Evolutionary conservation across 169 alveolate species (phyloP).

Genomic region (Plasmodium fragile): DNA sequence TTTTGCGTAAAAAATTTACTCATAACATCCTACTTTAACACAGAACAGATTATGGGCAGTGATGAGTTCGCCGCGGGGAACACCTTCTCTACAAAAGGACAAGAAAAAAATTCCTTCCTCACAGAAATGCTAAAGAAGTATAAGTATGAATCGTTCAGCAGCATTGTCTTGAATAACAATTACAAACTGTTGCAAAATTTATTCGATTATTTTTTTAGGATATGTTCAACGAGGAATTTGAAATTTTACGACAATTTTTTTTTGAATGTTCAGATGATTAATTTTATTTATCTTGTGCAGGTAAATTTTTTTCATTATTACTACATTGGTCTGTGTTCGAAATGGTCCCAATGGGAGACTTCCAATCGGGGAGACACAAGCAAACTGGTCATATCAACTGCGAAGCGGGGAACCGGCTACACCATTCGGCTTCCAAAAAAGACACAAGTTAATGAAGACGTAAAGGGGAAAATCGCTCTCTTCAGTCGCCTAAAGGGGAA

Average conservation of each 20-base stretch:
- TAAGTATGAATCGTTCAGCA: slow-evolving; percentile 19
- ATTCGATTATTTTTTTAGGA: slow-evolving; percentile 58
- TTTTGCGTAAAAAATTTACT: slow-evolving; percentile 46
- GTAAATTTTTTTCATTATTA: slow-evolving; percentile 51
- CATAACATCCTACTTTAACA: slow-evolving; percentile 34
- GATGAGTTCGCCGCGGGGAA: slow-evolving; percentile 32
- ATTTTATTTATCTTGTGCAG: slow-evolving; percentile 43
- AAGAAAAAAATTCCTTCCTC: slow-evolving; percentile 30
- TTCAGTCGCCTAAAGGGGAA: neutral
- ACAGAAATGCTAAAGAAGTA: slow-evolving; percentile 3
- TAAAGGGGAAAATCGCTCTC: neutral
- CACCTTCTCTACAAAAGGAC: neutral
- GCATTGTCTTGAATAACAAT: slow-evolving; percentile 23
- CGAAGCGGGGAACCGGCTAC: neutral
- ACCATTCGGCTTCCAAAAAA: neutral
- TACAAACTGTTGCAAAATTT: slow-evolving; percentile 51
- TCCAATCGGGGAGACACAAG: neutral
- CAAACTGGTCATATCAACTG: neutral
- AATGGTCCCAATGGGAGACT: neutral
- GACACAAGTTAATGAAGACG: neutral
- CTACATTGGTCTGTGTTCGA: slow-evolving; percentile 16
- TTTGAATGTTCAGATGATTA: slow-evolving; percentile 58
- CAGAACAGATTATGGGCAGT: slow-evolving; percentile 20
- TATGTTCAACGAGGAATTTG: slow-evolving; percentile 22
- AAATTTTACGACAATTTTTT: slow-evolving; percentile 59